A percentile compares a stretch with the other conserved stretches of the same genome.
Evolutionary conservation across 2,329 filamentous ascomycete species (phyloP).

Genomic region (Helotiales sp.): DNA sequence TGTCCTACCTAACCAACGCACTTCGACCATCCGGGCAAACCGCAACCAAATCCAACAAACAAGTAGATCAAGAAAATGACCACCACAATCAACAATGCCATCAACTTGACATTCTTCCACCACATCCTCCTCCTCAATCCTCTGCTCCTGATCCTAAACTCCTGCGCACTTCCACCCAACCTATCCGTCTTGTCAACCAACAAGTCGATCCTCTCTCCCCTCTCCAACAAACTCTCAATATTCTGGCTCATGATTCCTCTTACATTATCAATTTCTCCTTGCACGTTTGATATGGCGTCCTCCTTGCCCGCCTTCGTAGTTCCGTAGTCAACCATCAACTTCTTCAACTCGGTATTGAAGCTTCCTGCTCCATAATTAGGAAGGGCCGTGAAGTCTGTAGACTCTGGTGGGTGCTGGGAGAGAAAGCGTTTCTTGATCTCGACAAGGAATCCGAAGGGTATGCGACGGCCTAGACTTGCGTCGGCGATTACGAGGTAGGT

Average conservation of each 20-base stretch:
- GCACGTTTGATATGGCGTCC: conserved; percentile 81
- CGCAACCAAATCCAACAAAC: conserved; percentile 72
- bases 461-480: conserved; percentile 76
- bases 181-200: conserved; percentile 96
- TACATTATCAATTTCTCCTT: conserved; percentile 89
- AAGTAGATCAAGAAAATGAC: conserved; percentile 71
- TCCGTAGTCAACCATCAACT: conserved; percentile 81
- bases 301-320: conserved; percentile 72
- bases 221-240: conserved; percentile 84
- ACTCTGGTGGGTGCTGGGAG: conserved; percentile 61
- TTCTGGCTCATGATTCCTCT: conserved; percentile 94
- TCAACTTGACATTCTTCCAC: conserved; percentile 99
- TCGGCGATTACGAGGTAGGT: conserved; percentile 91
- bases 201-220: conserved; percentile 89
- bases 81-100: conserved; percentile 75
- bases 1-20: conserved; percentile 27
- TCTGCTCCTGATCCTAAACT: conserved; percentile 85
- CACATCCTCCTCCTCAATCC: conserved; percentile 93
- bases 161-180: conserved; percentile 81
- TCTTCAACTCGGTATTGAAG: conserved; percentile 79
- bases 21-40: conserved; percentile 54
- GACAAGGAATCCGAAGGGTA: conserved; percentile 89
- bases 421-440: conserved; percentile 91
- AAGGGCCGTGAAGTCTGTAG: conserved; percentile 72
- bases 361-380: conserved; percentile 87